Base-by-base conservation (phyloP, 306 rosid species). In the Cucurbita maxima region DNA sequence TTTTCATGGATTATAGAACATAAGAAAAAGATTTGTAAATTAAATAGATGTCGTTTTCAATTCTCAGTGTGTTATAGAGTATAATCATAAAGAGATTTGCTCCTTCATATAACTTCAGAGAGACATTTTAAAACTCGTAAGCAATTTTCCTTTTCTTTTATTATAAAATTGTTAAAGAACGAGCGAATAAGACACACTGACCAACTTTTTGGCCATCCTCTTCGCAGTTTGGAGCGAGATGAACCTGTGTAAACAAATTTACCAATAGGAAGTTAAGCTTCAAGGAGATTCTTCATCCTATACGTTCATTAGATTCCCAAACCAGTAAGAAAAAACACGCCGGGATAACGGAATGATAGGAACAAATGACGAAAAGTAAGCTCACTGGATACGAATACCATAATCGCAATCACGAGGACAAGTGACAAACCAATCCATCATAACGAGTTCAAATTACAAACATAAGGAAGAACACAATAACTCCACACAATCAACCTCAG, bases 161-260 rank as follows among this genome's bases (percentile, higher is more conserved):
- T 14, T 3, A 70, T 9, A 70, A 70, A 50, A 50, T 50, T 25
- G 10, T 14, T 68, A 14, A 0, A 45, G 44, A 9, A 56, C 48
- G 30, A 53, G 63, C 37, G 16, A n/a, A 57, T 72, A 45, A 80
- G 56, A 70, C 67, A 45, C 8, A 76, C 90, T 83, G 53, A 83
- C 90, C 94, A 74, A 76, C 74, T 81, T 83, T 86, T 53, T 81
- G 80, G 34, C 79, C 76, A 37, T 54, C 64, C 68, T 76, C 84
- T 58, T 84, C 89, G 52, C 78, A 79, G 77, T 56, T 63, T 73
- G 81, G 75, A 54, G 84, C 94, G 50, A 86, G 79, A 79, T 75
- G 84, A 56, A 58, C 91, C 94, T 88, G 84, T 45, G 50, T 75
- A 73, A 25, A 69, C 34, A 78, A 76, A 76, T 15, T 44, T 47